phyloP scores from a whole-genome alignment of 1,139 yeast genomes.

The Scheffersomyces illinoinensis region DNA sequence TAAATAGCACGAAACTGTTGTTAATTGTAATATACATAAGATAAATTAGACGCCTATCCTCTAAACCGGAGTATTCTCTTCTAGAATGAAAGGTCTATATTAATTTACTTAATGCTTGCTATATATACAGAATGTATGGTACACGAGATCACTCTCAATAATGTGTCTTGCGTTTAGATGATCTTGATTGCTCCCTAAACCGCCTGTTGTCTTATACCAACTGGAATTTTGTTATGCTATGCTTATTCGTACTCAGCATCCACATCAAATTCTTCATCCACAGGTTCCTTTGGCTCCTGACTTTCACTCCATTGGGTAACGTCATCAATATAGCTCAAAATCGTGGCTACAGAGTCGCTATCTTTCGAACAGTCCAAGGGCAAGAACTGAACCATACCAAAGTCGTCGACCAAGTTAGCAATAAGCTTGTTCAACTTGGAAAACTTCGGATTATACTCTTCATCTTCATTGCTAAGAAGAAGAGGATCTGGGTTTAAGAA shows the following conservation, averaged over 20 bases:
- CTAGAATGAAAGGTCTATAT: not conserved
- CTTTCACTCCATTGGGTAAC: conserved; percentile 97
- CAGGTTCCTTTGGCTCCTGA: conserved; percentile 96
- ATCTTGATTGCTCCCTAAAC: not conserved
- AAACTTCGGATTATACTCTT: conserved; percentile 68
- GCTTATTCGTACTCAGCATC: conserved; percentile 27
- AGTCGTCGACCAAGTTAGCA: conserved; percentile 90
- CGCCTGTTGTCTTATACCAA: not conserved
- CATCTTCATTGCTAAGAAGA: conserved; percentile 45
- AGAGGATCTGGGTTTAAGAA: conserved; percentile 92
- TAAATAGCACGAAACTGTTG: too few species aligned
- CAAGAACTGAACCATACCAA: conserved; percentile 96
- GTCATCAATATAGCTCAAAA: conserved; percentile 90
- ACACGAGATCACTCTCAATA: not conserved
- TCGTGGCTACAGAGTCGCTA: conserved; percentile 73
- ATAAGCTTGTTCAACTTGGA: conserved; percentile 74
- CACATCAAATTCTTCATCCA: conserved; percentile 67
- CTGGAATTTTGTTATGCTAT: not conserved
- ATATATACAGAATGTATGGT: not conserved
- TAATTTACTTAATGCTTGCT: not conserved
- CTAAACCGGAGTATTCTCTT: not conserved
- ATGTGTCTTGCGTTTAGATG: not conserved
- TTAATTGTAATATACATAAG: too few species aligned
- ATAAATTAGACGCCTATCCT: not conserved
- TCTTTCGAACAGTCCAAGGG: conserved; percentile 86